Evolutionary conservation across 495 filamentous ascomycete species (phyloP).

Genomic region (Podospora anserina): DNA sequence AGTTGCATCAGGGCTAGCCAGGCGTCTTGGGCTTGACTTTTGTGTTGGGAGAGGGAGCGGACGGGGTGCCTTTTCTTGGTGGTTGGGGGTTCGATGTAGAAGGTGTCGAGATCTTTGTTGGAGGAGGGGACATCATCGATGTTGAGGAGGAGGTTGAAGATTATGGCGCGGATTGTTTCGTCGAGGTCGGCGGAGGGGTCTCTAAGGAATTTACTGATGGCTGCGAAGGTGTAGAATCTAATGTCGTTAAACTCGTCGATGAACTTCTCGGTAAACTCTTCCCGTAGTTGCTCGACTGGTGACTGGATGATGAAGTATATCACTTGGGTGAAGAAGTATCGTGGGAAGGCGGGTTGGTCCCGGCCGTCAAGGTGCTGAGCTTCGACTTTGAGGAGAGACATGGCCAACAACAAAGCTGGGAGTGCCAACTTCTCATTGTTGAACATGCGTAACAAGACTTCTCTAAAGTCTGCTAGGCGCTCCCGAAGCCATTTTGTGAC

Average conservation of each 20-base stretch:
- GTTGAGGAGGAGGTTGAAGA: constrained; percentile 61
- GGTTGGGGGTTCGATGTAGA: constrained; percentile 55
- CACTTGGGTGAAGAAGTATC: constrained; percentile 58
- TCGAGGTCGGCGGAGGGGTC: constrained; percentile 34
- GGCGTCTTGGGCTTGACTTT: constrained; percentile 72
- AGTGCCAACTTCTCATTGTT: constrained; percentile 48
- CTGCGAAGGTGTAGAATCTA: constrained; percentile 72
- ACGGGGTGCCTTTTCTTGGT: constrained; percentile 51
- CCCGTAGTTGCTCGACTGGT: constrained; percentile 53
- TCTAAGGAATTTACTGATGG: constrained; percentile 49
- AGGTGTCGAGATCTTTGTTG: constrained; percentile 61
- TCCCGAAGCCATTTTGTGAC: constrained; percentile 77
- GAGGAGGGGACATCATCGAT: constrained; percentile 61
- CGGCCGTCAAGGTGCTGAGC: constrained; percentile 57
- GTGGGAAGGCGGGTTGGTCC: constrained; percentile 63
- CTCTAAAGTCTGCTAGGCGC: constrained; percentile 66
- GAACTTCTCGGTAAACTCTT: constrained; percentile 74
- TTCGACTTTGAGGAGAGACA: constrained; percentile 80
- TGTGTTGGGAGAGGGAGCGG: constrained; percentile 59
- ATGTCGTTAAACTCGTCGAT: constrained; percentile 79
- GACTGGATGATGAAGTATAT: constrained; percentile 60
- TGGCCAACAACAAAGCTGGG: constrained; percentile 69
- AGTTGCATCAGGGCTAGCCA: constrained; percentile 77
- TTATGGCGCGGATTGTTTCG: constrained; percentile 47
- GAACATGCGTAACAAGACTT: constrained; percentile 53